Conservation (phyloP, 108 stramenopile genomes). For the Cyclotella sp. region DNA sequence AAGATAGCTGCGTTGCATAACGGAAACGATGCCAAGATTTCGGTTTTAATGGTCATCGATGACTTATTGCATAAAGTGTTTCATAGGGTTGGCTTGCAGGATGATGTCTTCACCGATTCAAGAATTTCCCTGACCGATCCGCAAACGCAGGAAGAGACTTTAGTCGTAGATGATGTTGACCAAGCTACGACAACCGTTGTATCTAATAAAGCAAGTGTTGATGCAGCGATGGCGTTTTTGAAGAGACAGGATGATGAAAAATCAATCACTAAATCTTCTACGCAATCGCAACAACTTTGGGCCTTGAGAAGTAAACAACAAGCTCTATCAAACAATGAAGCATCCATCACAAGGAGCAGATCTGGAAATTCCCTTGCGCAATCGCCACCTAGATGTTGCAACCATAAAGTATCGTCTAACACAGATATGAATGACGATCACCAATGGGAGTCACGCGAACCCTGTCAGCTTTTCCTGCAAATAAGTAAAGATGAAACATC, state of each 20-base stretch:
- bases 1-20: neutral
- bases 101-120: neutral
- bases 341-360: too few relatives aligned
- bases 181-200: constrained; percentile 31
- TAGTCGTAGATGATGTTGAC: constrained; percentile 16
- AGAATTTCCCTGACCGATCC: neutral
- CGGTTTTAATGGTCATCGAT: too few relatives aligned
- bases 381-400: neutral
- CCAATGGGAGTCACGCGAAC: constrained; percentile 21
- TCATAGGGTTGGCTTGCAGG: neutral
- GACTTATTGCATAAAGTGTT: too few relatives aligned
- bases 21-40: too few relatives aligned
- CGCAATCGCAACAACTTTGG: too few relatives aligned
- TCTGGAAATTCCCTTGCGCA: neutral
- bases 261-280: neutral
- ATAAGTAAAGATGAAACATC: constrained; percentile 28
- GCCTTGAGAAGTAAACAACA: too few relatives aligned
- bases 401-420: neutral
- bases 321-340: too few relatives aligned
- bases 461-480: constrained; percentile 17
- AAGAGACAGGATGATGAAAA: neutral
- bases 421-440: neutral
- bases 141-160: constrained; percentile 7
- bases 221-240: constrained; percentile 21
- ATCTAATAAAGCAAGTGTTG: constrained; percentile 30